Conservation (phyloP, 441 rosid species). For the Eruca vesicaria region DNA sequence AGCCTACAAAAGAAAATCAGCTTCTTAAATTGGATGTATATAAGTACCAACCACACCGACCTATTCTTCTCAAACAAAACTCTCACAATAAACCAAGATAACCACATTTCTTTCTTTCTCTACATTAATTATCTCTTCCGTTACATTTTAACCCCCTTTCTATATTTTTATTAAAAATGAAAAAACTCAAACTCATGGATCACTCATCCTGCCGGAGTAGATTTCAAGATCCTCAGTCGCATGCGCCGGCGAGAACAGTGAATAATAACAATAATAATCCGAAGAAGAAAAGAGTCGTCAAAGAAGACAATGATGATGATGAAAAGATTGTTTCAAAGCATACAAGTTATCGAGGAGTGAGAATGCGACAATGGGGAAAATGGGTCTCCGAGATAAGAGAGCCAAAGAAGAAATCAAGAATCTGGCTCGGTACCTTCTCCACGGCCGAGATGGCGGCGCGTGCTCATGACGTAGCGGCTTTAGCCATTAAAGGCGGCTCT, state of each 20-base stretch:
- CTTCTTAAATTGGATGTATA: constrained; percentile 19
- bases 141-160: not conserved
- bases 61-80: constrained; percentile 20
- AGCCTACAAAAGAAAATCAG: constrained; percentile 8
- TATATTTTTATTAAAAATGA: not conserved
- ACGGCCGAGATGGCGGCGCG: constrained; percentile 77
- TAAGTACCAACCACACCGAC: constrained; percentile 29
- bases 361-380: constrained; percentile 75
- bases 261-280: not conserved
- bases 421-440: constrained; percentile 66
- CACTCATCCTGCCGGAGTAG: constrained; percentile 20
- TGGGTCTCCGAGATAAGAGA: constrained; percentile 74
- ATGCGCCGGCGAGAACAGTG: not conserved
- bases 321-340: constrained; percentile 26
- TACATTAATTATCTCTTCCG: not conserved
- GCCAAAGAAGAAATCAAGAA: constrained; percentile 68
- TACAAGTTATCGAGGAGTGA: constrained; percentile 54
- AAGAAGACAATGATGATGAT: constrained; percentile 10
- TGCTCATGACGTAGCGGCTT: constrained; percentile 73
- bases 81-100: not conserved
- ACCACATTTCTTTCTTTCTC: not conserved
- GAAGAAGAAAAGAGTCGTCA: constrained; percentile 19
- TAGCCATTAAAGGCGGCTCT: constrained; percentile 59
- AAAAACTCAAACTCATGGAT: not conserved
- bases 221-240: not conserved